These are phyloP conservation scores for Thalia dealbata DNA, from an alignment of 176 grass and related monocot species.

Conservation along the genomic window DNA sequence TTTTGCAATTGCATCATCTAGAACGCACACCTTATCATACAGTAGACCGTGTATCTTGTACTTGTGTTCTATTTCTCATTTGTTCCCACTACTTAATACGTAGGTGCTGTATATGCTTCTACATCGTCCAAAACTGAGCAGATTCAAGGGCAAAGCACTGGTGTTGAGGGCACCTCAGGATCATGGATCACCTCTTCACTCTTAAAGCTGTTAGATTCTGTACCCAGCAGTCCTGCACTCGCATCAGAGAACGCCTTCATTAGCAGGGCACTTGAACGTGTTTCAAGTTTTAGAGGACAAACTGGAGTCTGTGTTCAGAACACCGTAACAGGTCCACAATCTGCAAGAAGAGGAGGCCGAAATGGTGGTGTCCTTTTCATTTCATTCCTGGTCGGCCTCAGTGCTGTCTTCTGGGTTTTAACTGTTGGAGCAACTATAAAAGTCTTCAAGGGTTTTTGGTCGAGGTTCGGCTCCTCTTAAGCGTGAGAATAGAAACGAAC, in stretches of 20 bases:
- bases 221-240: slow-evolving; percentile 67
- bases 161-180: slow-evolving; percentile 19
- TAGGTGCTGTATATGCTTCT: slow-evolving; percentile 39
- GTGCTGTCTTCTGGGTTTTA: slow-evolving; percentile 60
- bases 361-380: slow-evolving; percentile 34
- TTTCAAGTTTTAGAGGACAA: slow-evolving; percentile 76
- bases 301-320: slow-evolving; percentile 3
- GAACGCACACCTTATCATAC: neutral
- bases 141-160: slow-evolving; percentile 4
- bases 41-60: neutral
- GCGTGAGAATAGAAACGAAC: neutral
- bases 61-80: slow-evolving; percentile 10
- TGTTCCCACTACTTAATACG: slow-evolving; percentile 20
- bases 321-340: neutral
- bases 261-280: slow-evolving; percentile 54
- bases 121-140: slow-evolving; percentile 6
- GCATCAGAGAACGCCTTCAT: slow-evolving; percentile 64
- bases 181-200: slow-evolving; percentile 56
- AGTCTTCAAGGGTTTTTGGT: slow-evolving; percentile 47
- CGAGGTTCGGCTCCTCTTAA: neutral
- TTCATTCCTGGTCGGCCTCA: slow-evolving; percentile 53
- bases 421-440: slow-evolving; percentile 36
- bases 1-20: slow-evolving; percentile 2
- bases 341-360: slow-evolving; percentile 9
- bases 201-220: slow-evolving; percentile 54